These are phyloP conservation scores for Aquanectria penicillioides DNA, from an alignment of 2,329 filamentous ascomycete species.

Conservation along the genomic window DNA sequence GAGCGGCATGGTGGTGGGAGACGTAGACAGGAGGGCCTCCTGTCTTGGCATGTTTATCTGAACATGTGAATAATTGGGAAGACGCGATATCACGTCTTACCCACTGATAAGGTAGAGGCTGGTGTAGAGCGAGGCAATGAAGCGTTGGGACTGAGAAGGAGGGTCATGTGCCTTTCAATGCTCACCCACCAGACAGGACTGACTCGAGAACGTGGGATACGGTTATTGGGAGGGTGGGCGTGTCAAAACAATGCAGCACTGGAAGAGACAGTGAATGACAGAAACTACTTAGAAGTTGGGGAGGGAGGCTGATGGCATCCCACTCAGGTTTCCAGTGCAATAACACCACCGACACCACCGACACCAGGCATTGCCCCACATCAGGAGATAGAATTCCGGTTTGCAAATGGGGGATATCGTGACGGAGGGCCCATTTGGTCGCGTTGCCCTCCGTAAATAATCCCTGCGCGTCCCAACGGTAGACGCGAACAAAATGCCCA, in stretches of 20 bases:
- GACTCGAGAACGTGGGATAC: slow-evolving; percentile 25
- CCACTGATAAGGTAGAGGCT: slow-evolving; percentile 12
- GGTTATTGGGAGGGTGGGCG: slow-evolving; percentile 27
- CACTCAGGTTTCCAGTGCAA: slow-evolving; percentile 11
- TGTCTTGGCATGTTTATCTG: slow-evolving; percentile 8
- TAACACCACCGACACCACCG: not conserved
- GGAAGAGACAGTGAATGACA: too few relatives aligned
- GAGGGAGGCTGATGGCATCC: not conserved
- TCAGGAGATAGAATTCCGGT: slow-evolving; percentile 10
- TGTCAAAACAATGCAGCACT: not conserved
- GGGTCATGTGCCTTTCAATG: slow-evolving; percentile 34
- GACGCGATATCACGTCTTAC: slow-evolving; percentile 7
- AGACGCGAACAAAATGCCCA: too few relatives aligned
- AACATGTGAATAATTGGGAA: slow-evolving; percentile 16
- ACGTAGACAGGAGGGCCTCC: not conserved
- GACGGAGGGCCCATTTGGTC: slow-evolving; percentile 7
- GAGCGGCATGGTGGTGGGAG: not conserved
- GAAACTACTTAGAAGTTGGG: too few relatives aligned
- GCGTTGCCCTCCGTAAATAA: slow-evolving; percentile 3
- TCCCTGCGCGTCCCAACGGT: slow-evolving; percentile 15
- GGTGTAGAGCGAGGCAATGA: slow-evolving; percentile 1
- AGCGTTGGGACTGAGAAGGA: slow-evolving; percentile 3
- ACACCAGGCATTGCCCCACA: slow-evolving; percentile 3
- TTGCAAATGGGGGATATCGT: not conserved
- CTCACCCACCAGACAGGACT: slow-evolving; percentile 32